A percentile compares a stretch with the other conserved stretches of the same genome.
Evolutionary conservation across 2,329 filamentous ascomycete genomes (phyloP).

Genomic region (Fusarium penzigii): DNA sequence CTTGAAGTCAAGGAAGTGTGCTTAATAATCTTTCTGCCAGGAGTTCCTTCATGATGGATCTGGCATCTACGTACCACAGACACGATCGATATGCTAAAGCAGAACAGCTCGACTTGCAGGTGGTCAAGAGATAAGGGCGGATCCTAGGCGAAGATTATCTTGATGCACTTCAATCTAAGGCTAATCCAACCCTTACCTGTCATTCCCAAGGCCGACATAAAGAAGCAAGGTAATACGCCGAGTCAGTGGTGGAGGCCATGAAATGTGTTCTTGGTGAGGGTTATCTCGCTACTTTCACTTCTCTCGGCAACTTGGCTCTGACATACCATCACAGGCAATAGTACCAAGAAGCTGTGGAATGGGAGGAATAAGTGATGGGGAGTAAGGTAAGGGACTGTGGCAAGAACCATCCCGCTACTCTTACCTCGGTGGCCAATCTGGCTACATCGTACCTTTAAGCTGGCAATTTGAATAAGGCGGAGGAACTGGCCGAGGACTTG

Average conservation of each 20-base stretch:
- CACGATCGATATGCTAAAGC: neutral
- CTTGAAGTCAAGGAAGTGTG: too few species aligned
- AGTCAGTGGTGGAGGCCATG: neutral
- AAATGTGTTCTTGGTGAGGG: neutral
- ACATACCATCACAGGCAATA: neutral
- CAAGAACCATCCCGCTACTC: neutral
- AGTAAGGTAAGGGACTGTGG: neutral
- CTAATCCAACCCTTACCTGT: neutral
- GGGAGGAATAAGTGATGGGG: neutral
- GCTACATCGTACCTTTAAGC: neutral
- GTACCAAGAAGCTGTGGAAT: neutral
- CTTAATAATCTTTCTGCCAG: too few species aligned
- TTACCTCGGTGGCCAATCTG: neutral
- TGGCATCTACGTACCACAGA: neutral
- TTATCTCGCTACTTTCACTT: neutral
- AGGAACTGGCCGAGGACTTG: neutral
- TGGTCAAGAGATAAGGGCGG: neutral
- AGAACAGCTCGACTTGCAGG: slow-evolving; percentile 1
- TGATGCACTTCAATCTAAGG: neutral
- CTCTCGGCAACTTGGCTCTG: neutral
- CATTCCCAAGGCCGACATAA: neutral
- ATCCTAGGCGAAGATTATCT: neutral
- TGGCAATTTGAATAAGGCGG: neutral
- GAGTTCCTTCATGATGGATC: neutral
- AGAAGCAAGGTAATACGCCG: neutral